These are phyloP conservation scores for Somion occarium DNA, from an alignment of 1,284 basidiomycete genomes.

Conservation along the genomic window DNA sequence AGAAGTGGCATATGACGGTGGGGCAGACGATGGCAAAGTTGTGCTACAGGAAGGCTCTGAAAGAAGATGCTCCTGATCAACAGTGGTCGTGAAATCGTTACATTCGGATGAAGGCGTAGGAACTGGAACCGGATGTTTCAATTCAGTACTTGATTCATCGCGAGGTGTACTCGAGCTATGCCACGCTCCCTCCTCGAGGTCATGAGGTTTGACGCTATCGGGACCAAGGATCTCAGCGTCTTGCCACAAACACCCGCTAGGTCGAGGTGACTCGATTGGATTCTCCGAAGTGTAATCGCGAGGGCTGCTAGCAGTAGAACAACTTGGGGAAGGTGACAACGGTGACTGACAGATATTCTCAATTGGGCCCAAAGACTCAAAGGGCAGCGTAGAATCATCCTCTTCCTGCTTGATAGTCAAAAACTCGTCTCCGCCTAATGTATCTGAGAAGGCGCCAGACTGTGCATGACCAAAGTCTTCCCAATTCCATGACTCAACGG, in stretches of 20 bases:
- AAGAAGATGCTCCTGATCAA: background rate
- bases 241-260: constrained; percentile 35
- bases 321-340: constrained; percentile 16
- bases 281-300: background rate
- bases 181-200: constrained; percentile 41
- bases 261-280: constrained; percentile 10
- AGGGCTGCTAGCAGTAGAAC: constrained; percentile 6
- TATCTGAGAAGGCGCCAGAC: background rate
- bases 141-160: background rate
- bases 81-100: background rate
- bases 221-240: constrained; percentile 47
- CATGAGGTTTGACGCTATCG: constrained; percentile 39
- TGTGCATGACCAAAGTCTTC: constrained; percentile 6
- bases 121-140: background rate
- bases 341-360: constrained; percentile 13
- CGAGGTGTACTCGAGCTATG: constrained; percentile 5
- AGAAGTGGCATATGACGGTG: background rate
- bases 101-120: background rate
- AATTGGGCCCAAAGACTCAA: constrained; percentile 12
- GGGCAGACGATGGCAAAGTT: background rate
- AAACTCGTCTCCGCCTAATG: constrained; percentile 7
- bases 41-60: background rate
- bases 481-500: constrained; percentile 45
- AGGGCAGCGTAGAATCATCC: constrained; percentile 16
- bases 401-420: constrained; percentile 32